phyloP scores from a whole-genome alignment of 805 yeast genomes.

The Candida bentonensis region DNA sequence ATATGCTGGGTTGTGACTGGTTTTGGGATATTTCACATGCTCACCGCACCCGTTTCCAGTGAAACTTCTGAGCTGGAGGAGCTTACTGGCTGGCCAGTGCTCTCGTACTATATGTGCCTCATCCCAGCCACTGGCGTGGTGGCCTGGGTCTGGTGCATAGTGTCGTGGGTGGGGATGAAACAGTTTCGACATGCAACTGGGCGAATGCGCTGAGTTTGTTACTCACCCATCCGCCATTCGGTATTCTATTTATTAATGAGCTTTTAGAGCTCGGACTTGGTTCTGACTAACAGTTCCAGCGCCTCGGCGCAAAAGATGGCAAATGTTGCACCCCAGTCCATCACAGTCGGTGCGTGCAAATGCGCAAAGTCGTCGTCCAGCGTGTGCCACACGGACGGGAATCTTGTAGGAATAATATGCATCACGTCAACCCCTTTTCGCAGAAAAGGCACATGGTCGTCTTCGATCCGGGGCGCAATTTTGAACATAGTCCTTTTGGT shows the following conservation, averaged over 20 bases:
- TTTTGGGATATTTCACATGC: slow-evolving; percentile 5
- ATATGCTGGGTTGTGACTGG: slow-evolving; percentile 7
- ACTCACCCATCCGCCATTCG: too few relatives aligned
- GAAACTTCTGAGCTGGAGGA: slow-evolving; percentile 11
- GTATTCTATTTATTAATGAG: background rate
- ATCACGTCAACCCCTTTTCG: slow-evolving; percentile 32
- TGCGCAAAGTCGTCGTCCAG: slow-evolving; percentile 30
- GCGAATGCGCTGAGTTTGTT: background rate
- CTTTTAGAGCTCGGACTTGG: background rate
- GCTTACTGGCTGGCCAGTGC: slow-evolving; percentile 25
- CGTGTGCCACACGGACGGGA: slow-evolving; percentile 43
- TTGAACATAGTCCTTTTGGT: slow-evolving; percentile 7
- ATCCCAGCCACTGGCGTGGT: slow-evolving; percentile 23
- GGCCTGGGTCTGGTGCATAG: slow-evolving; percentile 55
- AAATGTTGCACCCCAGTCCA: slow-evolving; percentile 28
- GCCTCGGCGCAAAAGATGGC: background rate
- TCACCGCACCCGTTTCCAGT: slow-evolving; percentile 6
- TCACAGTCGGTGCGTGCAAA: slow-evolving; percentile 26
- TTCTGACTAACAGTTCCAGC: background rate
- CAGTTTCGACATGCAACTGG: slow-evolving; percentile 52
- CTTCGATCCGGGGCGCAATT: slow-evolving; percentile 23
- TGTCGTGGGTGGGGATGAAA: slow-evolving; percentile 71
- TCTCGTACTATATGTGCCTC: slow-evolving; percentile 25
- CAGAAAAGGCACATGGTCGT: slow-evolving; percentile 43
- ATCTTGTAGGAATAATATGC: slow-evolving; percentile 38